Conservation (phyloP, 306 rosid species). For the Lathyrus oleraceus region DNA sequence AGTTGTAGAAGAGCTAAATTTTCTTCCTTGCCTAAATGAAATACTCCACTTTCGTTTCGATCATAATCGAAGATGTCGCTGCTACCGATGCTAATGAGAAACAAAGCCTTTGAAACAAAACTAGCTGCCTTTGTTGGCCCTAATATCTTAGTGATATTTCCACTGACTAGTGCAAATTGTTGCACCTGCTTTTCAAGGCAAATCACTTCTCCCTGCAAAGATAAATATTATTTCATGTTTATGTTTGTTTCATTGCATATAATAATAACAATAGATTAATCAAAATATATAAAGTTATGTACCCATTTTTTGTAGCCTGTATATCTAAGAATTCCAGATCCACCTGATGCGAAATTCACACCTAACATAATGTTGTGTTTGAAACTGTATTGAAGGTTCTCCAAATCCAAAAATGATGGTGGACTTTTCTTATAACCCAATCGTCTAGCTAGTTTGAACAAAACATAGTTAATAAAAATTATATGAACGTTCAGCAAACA, state of each 20-base stretch:
- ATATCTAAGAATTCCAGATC: slow-evolving; percentile 45
- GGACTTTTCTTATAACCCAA: slow-evolving; percentile 52
- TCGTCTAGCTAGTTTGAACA: slow-evolving; percentile 32
- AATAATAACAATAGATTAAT: not conserved
- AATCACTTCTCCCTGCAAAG: slow-evolving; percentile 44
- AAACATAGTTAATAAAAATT: not conserved
- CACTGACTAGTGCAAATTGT: slow-evolving; percentile 41
- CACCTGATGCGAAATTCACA: slow-evolving; percentile 56
- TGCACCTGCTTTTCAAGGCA: slow-evolving; percentile 42
- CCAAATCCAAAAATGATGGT: slow-evolving; percentile 40
- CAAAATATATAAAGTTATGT: not conserved
- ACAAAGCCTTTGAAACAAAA: slow-evolving; percentile 44
- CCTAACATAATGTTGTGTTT: slow-evolving; percentile 39
- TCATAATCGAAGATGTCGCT: slow-evolving; percentile 51
- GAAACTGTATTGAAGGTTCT: slow-evolving; percentile 14
- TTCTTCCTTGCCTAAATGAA: not conserved
- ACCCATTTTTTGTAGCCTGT: slow-evolving; percentile 45
- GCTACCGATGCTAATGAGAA: slow-evolving; percentile 50
- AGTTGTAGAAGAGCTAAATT: slow-evolving; percentile 16
- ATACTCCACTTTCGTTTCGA: not conserved
- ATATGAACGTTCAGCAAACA: not conserved
- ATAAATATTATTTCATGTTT: not conserved
- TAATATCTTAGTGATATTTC: slow-evolving; percentile 25
- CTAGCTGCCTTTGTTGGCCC: slow-evolving; percentile 6
- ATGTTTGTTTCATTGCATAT: too few relatives aligned